These are phyloP conservation scores for Chalciporus chontae DNA, from an alignment of 768 basidiomycete genomes.

Conservation along the genomic window DNA sequence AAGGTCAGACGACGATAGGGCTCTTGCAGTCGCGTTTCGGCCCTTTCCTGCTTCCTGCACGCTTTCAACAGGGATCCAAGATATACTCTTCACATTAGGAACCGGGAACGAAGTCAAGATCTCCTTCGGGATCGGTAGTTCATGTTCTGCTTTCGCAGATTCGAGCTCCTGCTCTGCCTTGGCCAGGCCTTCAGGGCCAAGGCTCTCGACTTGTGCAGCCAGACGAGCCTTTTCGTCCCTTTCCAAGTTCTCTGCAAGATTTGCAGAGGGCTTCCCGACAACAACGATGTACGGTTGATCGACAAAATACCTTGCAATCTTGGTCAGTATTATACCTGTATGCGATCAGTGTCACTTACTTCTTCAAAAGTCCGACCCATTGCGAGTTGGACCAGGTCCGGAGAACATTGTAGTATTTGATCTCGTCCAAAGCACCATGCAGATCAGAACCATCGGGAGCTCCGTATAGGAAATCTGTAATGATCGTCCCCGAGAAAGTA, in stretches of 20 bases:
- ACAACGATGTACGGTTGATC: slow-evolving; percentile 72
- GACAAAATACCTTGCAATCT: slow-evolving; percentile 65
- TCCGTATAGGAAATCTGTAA: slow-evolving; percentile 86
- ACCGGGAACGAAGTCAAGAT: slow-evolving; percentile 86
- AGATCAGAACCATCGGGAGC: slow-evolving; percentile 79
- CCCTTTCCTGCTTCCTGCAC: slow-evolving; percentile 59
- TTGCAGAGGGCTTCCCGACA: slow-evolving; percentile 84
- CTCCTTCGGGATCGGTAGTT: slow-evolving; percentile 73
- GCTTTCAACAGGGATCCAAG: slow-evolving; percentile 82
- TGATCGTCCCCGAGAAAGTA: slow-evolving; percentile 68
- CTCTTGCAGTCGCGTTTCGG: slow-evolving; percentile 30
- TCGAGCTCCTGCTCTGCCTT: slow-evolving; percentile 66
- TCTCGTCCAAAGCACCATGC: slow-evolving; percentile 68
- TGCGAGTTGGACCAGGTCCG: slow-evolving; percentile 68
- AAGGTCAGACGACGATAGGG: slow-evolving; percentile 42
- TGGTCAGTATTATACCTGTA: slow-evolving; percentile 8
- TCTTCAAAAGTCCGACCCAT: slow-evolving; percentile 75
- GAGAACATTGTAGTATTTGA: slow-evolving; percentile 64
- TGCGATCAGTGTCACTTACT: slow-evolving; percentile 44
- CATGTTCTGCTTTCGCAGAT: slow-evolving; percentile 84
- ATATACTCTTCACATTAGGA: slow-evolving; percentile 84
- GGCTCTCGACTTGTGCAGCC: slow-evolving; percentile 56
- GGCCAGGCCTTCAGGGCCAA: slow-evolving; percentile 81
- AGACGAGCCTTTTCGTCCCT: slow-evolving; percentile 77
- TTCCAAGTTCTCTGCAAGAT: slow-evolving; percentile 76